phyloP scores from a whole-genome alignment of 108 stramenopile genomes.

The Chaetoceros tenuissimus region DNA sequence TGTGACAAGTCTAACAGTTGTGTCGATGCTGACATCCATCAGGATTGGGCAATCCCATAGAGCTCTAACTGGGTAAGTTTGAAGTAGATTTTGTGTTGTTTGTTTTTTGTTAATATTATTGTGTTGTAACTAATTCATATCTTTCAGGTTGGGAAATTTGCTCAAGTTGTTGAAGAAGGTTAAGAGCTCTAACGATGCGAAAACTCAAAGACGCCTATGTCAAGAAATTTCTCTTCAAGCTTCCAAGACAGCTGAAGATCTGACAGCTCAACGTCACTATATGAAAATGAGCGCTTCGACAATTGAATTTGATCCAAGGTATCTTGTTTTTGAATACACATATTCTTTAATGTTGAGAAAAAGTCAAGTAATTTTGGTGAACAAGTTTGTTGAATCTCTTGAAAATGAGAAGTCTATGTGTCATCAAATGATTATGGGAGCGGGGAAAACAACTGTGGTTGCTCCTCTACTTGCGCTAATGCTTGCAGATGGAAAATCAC shows the following conservation, averaged over 20 bases:
- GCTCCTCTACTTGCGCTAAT: slow-evolving; percentile 95
- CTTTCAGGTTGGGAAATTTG: slow-evolving; percentile 43
- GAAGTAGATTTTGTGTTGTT: background rate
- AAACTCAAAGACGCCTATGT: slow-evolving; percentile 42
- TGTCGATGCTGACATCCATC: slow-evolving; percentile 86
- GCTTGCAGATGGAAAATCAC: slow-evolving; percentile 91
- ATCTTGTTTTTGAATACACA: slow-evolving; percentile 96
- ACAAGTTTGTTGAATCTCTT: slow-evolving; percentile 81
- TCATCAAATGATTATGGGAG: slow-evolving; percentile 99
- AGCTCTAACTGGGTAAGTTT: slow-evolving; percentile 61
- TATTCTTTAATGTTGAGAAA: slow-evolving; percentile 91
- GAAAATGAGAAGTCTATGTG: slow-evolving; percentile 79
- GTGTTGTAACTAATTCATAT: background rate
- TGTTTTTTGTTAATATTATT: background rate
- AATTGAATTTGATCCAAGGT: slow-evolving; percentile 90
- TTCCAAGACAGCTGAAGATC: slow-evolving; percentile 64
- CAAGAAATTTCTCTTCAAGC: slow-evolving; percentile 79
- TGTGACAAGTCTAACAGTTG: slow-evolving; percentile 79
- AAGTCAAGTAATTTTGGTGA: slow-evolving; percentile 93
- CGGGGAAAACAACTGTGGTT: slow-evolving; percentile 99
- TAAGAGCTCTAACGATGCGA: slow-evolving; percentile 38
- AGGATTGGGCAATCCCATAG: slow-evolving; percentile 83
- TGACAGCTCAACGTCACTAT: slow-evolving; percentile 83
- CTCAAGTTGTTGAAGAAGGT: slow-evolving; percentile 57
- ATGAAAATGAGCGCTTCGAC: slow-evolving; percentile 47